phyloP scores from a whole-genome alignment of 2,329 filamentous ascomycete genomes.

The Chaetomium olivaceum region DNA sequence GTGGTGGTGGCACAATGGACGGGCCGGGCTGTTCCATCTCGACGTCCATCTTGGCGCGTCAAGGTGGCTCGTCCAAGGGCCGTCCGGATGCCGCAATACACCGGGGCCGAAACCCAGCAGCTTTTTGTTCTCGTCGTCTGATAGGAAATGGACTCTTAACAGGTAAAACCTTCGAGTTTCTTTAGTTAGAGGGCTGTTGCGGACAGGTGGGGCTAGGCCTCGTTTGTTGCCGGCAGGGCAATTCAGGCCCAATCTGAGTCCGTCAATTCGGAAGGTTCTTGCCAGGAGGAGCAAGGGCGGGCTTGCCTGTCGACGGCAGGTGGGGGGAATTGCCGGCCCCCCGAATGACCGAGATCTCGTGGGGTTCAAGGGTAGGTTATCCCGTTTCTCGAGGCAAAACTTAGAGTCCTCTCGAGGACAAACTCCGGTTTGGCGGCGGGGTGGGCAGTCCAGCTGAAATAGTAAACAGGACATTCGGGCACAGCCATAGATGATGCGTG shows the following conservation, averaged over 20 bases:
- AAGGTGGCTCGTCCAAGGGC: slow-evolving; percentile 10
- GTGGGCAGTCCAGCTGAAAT: background rate
- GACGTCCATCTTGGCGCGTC: slow-evolving; percentile 25
- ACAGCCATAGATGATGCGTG: background rate
- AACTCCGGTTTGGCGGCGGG: background rate
- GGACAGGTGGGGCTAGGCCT: slow-evolving; percentile 18
- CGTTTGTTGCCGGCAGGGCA: slow-evolving; percentile 31
- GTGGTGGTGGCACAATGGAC: slow-evolving; percentile 11
- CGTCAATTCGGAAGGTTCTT: slow-evolving; percentile 19
- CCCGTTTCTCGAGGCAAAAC: background rate
- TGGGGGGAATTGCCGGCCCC: slow-evolving; percentile 19
- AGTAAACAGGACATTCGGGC: background rate
- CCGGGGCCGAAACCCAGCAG: background rate
- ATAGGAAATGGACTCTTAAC: too few species aligned
- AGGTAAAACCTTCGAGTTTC: background rate
- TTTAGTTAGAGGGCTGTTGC: slow-evolving; percentile 24
- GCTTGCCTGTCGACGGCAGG: slow-evolving; percentile 16
- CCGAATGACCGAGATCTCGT: background rate
- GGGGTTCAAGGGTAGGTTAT: background rate
- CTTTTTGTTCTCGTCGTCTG: background rate
- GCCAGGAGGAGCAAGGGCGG: slow-evolving; percentile 10
- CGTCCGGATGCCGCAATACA: slow-evolving; percentile 10
- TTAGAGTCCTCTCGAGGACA: background rate
- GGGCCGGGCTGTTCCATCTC: slow-evolving; percentile 26
- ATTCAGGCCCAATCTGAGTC: slow-evolving; percentile 21